Conservation (phyloP, 2,329 filamentous ascomycete species). For the Incumbomyces delicatus region DNA sequence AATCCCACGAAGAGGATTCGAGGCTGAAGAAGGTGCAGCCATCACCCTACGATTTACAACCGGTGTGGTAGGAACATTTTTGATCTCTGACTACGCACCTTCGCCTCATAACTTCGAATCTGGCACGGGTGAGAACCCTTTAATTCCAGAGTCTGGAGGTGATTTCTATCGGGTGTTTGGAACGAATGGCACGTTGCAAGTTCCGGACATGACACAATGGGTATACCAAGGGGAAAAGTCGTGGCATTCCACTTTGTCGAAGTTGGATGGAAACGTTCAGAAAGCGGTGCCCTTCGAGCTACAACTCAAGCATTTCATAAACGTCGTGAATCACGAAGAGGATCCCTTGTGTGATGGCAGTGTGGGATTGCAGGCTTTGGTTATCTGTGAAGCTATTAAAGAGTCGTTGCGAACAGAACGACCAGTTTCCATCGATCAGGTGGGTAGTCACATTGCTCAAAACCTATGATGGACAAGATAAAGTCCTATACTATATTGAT, state of each 20-base stretch:
- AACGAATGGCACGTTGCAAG: slow-evolving; percentile 6
- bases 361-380: slow-evolving; percentile 10
- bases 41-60: slow-evolving; percentile 9
- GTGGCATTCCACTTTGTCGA: slow-evolving; percentile 5
- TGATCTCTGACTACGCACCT: slow-evolving; percentile 9
- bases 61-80: slow-evolving; percentile 13
- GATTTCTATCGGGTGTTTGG: slow-evolving; percentile 13
- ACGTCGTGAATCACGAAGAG: slow-evolving; percentile 4
- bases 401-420: slow-evolving; percentile 1
- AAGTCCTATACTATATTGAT: too few species aligned
- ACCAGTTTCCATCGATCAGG: slow-evolving; percentile 5
- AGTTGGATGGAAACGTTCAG: not conserved
- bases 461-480: too few species aligned
- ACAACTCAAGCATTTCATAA: slow-evolving; percentile 13
- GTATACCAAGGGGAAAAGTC: not conserved
- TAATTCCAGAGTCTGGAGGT: slow-evolving; percentile 7
- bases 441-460: too few species aligned
- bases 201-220: slow-evolving; percentile 10
- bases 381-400: slow-evolving; percentile 10
- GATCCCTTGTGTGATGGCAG: slow-evolving; percentile 10
- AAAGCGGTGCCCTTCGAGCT: slow-evolving; percentile 2
- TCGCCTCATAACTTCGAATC: slow-evolving; percentile 11
- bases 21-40: slow-evolving; percentile 9
- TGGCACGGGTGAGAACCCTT: slow-evolving; percentile 15
- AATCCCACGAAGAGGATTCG: not conserved